phyloP scores from a whole-genome alignment of 2,329 filamentous ascomycete genomes.

The Fusarium luffae region DNA sequence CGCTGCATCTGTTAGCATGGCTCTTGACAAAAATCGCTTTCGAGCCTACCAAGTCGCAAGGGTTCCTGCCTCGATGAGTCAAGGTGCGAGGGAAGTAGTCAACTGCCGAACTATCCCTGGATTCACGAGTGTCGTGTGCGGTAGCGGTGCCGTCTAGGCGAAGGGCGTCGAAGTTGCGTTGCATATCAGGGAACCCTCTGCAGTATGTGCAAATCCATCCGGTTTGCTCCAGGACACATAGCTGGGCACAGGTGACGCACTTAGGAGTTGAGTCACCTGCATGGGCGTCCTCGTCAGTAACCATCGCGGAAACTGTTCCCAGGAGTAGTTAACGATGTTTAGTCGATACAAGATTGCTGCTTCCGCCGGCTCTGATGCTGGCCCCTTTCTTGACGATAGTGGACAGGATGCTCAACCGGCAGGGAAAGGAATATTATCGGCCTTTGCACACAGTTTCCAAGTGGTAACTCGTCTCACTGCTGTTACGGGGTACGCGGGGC shows the following conservation, averaged over 20 bases:
- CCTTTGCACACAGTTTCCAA: background rate
- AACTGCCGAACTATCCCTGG: background rate
- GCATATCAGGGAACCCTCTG: background rate
- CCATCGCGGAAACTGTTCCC: background rate
- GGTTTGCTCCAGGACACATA: background rate
- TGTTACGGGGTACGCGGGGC: background rate
- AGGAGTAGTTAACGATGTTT: background rate
- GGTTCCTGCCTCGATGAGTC: background rate
- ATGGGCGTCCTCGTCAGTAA: background rate
- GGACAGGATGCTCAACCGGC: background rate
- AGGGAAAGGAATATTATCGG: background rate
- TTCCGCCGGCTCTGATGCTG: background rate
- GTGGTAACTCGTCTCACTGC: background rate
- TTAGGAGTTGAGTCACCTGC: background rate
- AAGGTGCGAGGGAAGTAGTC: background rate
- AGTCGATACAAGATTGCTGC: background rate
- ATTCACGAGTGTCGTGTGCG: background rate
- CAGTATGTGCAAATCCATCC: background rate
- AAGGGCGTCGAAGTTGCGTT: background rate
- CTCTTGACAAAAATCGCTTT: background rate
- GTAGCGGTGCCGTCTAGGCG: background rate
- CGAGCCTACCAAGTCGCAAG: background rate
- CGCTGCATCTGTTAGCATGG: constrained; percentile 8
- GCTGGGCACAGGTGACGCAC: background rate
- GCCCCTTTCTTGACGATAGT: background rate